These are phyloP conservation scores for Marasmius fiardii DNA, from an alignment of 1,284 basidiomycete species.

Conservation along the genomic window DNA sequence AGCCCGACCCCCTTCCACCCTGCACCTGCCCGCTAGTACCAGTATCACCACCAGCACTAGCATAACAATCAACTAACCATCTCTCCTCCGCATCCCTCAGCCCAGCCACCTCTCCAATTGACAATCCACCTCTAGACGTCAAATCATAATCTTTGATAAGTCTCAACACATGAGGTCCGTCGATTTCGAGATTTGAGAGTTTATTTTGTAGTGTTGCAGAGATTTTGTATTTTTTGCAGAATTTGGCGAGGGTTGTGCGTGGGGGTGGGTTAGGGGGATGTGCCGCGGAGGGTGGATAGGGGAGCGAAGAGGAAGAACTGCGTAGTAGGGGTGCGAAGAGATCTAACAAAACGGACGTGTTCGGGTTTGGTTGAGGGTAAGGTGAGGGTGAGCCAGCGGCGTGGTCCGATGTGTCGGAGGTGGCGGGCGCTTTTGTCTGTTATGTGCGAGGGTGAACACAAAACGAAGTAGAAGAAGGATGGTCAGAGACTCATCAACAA, in stretches of 20 bases:
- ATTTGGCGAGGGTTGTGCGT: background rate
- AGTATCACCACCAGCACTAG: no score
- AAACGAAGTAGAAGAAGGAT: background rate
- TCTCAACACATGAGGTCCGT: background rate
- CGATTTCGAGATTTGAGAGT: background rate
- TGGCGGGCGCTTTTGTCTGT: background rate
- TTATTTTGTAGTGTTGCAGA: background rate
- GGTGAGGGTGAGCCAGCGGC: background rate
- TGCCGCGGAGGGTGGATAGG: no score
- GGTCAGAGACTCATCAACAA: background rate
- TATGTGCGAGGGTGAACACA: no score
- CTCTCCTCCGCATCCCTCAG: constrained; percentile 2
- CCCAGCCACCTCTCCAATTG: background rate
- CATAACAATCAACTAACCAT: background rate
- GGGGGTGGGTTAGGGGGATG: background rate
- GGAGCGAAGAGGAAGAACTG: background rate
- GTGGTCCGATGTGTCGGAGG: background rate
- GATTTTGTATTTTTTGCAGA: constrained; percentile 1
- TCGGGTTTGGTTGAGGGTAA: background rate
- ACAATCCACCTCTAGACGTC: background rate
- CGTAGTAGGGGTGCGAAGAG: background rate
- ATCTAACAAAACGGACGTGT: background rate
- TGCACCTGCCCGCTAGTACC: no score
- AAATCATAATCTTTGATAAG: background rate
- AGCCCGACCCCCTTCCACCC: no score